These are phyloP conservation scores for Picochlorum sp. DNA, from an alignment of 139 green algal genomes.

Conservation along the genomic window DNA sequence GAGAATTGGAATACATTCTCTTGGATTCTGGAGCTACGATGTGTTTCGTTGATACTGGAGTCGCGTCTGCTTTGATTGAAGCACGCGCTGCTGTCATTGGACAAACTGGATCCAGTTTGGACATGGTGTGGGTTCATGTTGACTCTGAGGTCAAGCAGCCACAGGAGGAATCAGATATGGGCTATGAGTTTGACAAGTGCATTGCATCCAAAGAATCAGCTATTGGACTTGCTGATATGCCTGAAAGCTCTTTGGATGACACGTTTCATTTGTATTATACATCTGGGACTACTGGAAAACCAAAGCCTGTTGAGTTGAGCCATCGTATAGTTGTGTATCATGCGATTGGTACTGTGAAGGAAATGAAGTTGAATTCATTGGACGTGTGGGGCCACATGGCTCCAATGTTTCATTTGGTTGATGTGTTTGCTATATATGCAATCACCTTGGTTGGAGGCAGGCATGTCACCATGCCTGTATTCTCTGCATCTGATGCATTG, in stretches of 20 bases:
- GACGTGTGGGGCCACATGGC: constrained; percentile 84
- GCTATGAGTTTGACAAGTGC: constrained; percentile 1
- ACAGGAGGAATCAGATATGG: constrained; percentile 5
- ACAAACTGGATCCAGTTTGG: background rate
- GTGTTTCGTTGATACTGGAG: constrained; percentile 36
- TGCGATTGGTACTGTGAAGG: constrained; percentile 60
- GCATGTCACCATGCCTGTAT: constrained; percentile 65
- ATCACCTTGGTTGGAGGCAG: constrained; percentile 73
- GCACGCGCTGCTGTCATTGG: background rate
- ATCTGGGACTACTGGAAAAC: constrained; percentile 43
- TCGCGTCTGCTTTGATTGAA: constrained; percentile 14
- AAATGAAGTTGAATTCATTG: constrained; percentile 61
- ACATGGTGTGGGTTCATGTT: constrained; percentile 1
- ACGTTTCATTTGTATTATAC: constrained; percentile 84
- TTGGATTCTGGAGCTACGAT: constrained; percentile 40
- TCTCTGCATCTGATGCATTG: constrained; percentile 48
- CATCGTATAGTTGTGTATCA: constrained; percentile 60
- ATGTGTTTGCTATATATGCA: constrained; percentile 84
- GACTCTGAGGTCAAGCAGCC: background rate
- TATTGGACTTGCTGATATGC: constrained; percentile 3
- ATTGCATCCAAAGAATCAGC: background rate
- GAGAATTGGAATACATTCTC: constrained; percentile 63
- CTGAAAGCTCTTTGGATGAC: constrained; percentile 24
- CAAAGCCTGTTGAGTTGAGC: constrained; percentile 55
- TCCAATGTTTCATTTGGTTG: constrained; percentile 91